phyloP scores from a whole-genome alignment of 75 land plant genomes.

The Cupressus sempervirens region DNA sequence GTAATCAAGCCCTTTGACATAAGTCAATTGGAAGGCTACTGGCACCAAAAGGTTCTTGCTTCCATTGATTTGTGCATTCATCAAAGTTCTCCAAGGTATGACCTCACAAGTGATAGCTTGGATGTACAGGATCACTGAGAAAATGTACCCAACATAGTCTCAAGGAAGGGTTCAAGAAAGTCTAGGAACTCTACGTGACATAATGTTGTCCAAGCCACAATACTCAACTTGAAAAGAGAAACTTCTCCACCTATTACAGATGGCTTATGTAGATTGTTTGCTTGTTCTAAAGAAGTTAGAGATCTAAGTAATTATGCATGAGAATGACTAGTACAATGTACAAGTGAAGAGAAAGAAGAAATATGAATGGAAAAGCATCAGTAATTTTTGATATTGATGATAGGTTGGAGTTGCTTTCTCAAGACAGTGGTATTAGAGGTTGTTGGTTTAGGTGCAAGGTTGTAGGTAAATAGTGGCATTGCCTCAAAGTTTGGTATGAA shows the following conservation, averaged over 20 bases:
- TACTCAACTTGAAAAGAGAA: background rate
- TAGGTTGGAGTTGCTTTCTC: constrained; percentile 65
- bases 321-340: background rate
- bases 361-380: background rate
- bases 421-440: constrained; percentile 90
- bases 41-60: constrained; percentile 56
- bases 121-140: constrained; percentile 27
- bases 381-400: constrained; percentile 29
- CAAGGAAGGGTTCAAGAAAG: constrained; percentile 29
- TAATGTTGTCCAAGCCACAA: background rate
- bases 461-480: constrained; percentile 37
- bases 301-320: background rate
- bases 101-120: constrained; percentile 20
- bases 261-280: background rate
- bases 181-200: constrained; percentile 14
- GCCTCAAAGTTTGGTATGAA: constrained; percentile 65
- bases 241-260: background rate
- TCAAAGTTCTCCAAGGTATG: constrained; percentile 9
- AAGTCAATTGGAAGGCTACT: constrained; percentile 73
- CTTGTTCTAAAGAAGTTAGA: background rate
- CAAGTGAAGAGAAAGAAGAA: background rate
- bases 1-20: too few relatives aligned
- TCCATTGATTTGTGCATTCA: constrained; percentile 21
- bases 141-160: constrained; percentile 9
- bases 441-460: constrained; percentile 76